These are phyloP conservation scores for Irpex lacteus DNA, from an alignment of 1,284 basidiomycete genomes.

Conservation along the genomic window DNA sequence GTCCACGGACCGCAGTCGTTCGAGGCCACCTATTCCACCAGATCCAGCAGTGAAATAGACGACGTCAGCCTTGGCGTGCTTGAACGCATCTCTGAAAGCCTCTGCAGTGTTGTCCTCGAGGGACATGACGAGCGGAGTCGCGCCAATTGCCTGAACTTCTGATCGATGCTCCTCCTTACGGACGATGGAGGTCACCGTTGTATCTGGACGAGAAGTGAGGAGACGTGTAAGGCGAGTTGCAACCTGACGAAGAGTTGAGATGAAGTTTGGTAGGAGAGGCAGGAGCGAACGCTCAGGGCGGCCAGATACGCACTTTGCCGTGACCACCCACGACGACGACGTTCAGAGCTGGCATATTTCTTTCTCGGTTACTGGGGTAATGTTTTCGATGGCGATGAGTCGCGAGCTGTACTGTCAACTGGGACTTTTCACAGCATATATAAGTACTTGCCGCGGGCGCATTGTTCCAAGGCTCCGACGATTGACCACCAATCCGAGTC, in stretches of 20 bases:
- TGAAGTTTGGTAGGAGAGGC: not conserved
- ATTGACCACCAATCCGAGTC: no score
- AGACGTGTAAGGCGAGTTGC: slow-evolving; percentile 53
- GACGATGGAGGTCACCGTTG: slow-evolving; percentile 57
- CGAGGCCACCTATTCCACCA: slow-evolving; percentile 62
- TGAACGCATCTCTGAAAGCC: slow-evolving; percentile 49
- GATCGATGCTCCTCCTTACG: slow-evolving; percentile 42
- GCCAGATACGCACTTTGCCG: not conserved
- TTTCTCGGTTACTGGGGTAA: no score
- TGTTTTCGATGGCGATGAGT: no score
- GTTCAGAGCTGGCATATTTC: not conserved
- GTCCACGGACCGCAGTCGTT: slow-evolving; percentile 69
- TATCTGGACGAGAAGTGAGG: slow-evolving; percentile 34
- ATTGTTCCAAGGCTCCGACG: no score
- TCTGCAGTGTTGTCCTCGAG: slow-evolving; percentile 52
- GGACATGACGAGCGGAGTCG: slow-evolving; percentile 55
- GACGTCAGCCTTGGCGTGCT: slow-evolving; percentile 35
- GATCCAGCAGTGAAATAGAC: slow-evolving; percentile 71
- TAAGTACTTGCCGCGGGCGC: no score
- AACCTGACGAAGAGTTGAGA: slow-evolving; percentile 32
- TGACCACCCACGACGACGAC: not conserved
- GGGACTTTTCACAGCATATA: no score
- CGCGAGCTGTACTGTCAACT: no score
- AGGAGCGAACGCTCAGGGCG: not conserved
- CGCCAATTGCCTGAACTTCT: slow-evolving; percentile 42